A percentile compares a stretch with the other conserved stretches of the same genome.
Conservation (phyloP, 169 alveolate genomes). For the Eimeria sp. region DNA sequence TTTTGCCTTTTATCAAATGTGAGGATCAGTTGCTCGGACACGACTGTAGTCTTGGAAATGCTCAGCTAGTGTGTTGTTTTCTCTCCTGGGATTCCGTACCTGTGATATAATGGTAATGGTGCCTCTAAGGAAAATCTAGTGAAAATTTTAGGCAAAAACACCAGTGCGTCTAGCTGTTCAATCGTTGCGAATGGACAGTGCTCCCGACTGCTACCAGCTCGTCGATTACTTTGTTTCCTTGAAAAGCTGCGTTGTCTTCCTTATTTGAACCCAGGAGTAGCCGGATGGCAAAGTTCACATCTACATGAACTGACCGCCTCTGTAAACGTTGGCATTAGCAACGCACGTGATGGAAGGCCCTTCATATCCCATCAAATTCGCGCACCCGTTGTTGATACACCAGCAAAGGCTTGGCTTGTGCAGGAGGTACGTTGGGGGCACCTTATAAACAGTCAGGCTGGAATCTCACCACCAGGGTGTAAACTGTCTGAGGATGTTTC, state of each 20-base stretch:
- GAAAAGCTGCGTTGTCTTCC: background rate
- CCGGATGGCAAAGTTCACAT: background rate
- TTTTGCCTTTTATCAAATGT: background rate
- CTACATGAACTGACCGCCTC: background rate
- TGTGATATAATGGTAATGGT: no score
- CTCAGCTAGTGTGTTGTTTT: background rate
- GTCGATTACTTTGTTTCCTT: background rate
- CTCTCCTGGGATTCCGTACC: no score
- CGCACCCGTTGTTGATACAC: background rate
- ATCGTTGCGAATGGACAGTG: background rate
- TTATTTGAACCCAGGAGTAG: background rate
- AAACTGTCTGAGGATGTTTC: background rate
- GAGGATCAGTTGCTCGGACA: background rate
- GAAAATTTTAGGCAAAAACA: background rate
- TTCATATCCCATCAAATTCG: background rate
- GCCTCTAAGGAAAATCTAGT: background rate
- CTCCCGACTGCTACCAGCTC: background rate
- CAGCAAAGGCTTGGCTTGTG: background rate
- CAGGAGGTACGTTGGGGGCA: background rate
- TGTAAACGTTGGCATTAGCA: background rate
- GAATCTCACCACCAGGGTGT: background rate
- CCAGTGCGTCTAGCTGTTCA: background rate
- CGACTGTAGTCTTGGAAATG: background rate
- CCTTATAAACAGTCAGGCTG: background rate
- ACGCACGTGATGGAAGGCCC: no score